A percentile compares a stretch with the other conserved stretches of the same genome.
Evolutionary conservation across 345 rosid species (phyloP).

Genomic region (Acer saccharum): DNA sequence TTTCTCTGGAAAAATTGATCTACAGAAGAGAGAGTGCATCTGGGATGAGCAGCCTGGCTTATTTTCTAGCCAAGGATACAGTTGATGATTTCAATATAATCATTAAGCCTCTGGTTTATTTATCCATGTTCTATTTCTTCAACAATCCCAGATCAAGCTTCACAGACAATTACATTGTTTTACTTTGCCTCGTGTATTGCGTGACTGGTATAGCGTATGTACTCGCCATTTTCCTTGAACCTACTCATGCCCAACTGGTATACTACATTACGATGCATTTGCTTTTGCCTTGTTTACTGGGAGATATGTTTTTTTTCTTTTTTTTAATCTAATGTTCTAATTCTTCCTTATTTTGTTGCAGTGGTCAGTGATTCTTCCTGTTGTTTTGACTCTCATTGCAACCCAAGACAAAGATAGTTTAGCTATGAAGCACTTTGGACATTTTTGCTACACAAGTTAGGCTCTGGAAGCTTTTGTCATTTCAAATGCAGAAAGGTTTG

Average conservation of each 20-base stretch:
- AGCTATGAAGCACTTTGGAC: slow-evolving; percentile 50
- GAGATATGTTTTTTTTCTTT: background rate
- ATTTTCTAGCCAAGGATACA: slow-evolving; percentile 81
- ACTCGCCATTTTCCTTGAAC: slow-evolving; percentile 66
- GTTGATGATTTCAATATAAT: slow-evolving; percentile 68
- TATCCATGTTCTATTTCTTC: slow-evolving; percentile 93
- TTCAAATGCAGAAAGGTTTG: slow-evolving; percentile 71
- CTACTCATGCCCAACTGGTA: slow-evolving; percentile 88
- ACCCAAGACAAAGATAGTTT: slow-evolving; percentile 54
- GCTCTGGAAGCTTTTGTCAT: slow-evolving; percentile 80
- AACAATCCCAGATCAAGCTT: slow-evolving; percentile 85
- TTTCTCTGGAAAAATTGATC: slow-evolving; percentile 69
- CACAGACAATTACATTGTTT: slow-evolving; percentile 62
- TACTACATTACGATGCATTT: background rate
- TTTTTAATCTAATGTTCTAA: background rate
- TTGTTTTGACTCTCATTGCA: slow-evolving; percentile 75
- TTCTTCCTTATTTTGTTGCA: slow-evolving; percentile 30
- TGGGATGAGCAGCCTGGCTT: slow-evolving; percentile 82
- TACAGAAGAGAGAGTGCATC: slow-evolving; percentile 78
- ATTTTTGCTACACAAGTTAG: slow-evolving; percentile 79
- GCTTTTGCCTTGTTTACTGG: background rate
- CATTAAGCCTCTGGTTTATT: slow-evolving; percentile 77
- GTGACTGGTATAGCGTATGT: slow-evolving; percentile 85
- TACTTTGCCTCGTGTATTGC: slow-evolving; percentile 80
- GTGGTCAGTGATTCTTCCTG: slow-evolving; percentile 88